Conservation (phyloP, 192 early-diverging fungal genomes). For the Globomyces pollinis-pini region DNA sequence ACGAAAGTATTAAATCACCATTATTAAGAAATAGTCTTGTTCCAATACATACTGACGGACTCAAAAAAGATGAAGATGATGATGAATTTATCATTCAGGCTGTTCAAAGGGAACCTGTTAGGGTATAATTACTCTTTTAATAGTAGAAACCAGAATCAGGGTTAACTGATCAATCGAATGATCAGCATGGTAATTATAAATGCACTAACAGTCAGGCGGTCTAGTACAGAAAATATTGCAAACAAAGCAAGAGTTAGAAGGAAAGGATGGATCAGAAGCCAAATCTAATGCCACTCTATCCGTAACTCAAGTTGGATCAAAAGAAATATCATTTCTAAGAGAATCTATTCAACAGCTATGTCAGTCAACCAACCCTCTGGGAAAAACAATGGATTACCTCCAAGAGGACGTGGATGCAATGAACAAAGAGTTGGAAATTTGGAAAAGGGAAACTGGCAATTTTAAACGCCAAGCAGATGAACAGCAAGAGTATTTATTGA, state of each 20-base stretch:
- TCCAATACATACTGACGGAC: constrained; percentile 19
- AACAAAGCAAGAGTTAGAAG: constrained; percentile 36
- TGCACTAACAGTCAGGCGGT: too few relatives aligned
- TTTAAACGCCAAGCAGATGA: constrained; percentile 23
- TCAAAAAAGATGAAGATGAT: constrained; percentile 28
- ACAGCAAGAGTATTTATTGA: constrained; percentile 19
- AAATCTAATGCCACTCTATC: constrained; percentile 16
- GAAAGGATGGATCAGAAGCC: constrained; percentile 11
- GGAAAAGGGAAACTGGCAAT: constrained; percentile 36
- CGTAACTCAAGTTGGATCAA: constrained; percentile 30
- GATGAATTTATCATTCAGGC: constrained; percentile 41
- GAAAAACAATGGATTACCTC: constrained; percentile 50
- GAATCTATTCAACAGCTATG: constrained; percentile 43
- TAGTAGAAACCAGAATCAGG: background rate
- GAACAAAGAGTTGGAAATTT: constrained; percentile 48
- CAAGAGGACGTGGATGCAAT: constrained; percentile 56
- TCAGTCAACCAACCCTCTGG: constrained; percentile 44
- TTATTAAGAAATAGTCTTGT: background rate
- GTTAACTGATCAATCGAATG: too few relatives aligned
- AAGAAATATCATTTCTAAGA: constrained; percentile 40
- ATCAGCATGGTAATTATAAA: too few relatives aligned
- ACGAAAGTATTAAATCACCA: background rate
- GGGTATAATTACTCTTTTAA: constrained; percentile 6
- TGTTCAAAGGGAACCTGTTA: constrained; percentile 24
- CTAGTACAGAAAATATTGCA: constrained; percentile 45